Conservation (phyloP, 768 basidiomycete species). For the Lentinula boryana region DNA sequence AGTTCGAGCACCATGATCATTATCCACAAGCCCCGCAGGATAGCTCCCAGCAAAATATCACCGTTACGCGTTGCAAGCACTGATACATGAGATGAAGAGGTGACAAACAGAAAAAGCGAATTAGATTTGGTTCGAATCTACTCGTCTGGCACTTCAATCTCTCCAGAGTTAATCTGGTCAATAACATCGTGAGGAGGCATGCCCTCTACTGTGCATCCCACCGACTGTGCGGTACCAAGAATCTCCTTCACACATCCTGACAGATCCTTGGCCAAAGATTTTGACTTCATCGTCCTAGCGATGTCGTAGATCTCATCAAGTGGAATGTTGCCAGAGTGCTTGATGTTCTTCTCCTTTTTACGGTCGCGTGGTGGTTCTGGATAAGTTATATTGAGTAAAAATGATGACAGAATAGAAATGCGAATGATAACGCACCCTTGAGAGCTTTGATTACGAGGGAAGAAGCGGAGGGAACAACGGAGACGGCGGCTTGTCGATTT, state of each 20-base stretch:
- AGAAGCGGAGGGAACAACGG: slow-evolving; percentile 95
- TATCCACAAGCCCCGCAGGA: too few relatives aligned
- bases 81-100: not conserved
- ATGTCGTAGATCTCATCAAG: slow-evolving; percentile 93
- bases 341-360: slow-evolving; percentile 99
- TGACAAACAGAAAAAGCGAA: not conserved
- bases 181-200: slow-evolving; percentile 90
- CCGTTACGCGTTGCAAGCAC: not conserved
- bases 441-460: slow-evolving; percentile 97
- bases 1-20: too few relatives aligned
- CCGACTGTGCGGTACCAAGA: slow-evolving; percentile 92
- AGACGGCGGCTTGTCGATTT: slow-evolving; percentile 97
- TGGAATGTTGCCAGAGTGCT: slow-evolving; percentile 91
- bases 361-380: slow-evolving; percentile 97
- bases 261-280: slow-evolving; percentile 90
- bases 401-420: not conserved
- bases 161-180: slow-evolving; percentile 78
- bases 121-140: slow-evolving; percentile 32
- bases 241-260: slow-evolving; percentile 95
- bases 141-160: slow-evolving; percentile 83
- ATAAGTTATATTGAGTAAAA: slow-evolving; percentile 7
- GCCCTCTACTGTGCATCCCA: slow-evolving; percentile 96
- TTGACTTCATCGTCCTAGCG: slow-evolving; percentile 92
- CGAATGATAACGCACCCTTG: slow-evolving; percentile 65
- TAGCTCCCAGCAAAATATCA: too few relatives aligned